Conservation (phyloP, 2,329 filamentous ascomycete genomes). For the Beauveria brongniartii region DNA sequence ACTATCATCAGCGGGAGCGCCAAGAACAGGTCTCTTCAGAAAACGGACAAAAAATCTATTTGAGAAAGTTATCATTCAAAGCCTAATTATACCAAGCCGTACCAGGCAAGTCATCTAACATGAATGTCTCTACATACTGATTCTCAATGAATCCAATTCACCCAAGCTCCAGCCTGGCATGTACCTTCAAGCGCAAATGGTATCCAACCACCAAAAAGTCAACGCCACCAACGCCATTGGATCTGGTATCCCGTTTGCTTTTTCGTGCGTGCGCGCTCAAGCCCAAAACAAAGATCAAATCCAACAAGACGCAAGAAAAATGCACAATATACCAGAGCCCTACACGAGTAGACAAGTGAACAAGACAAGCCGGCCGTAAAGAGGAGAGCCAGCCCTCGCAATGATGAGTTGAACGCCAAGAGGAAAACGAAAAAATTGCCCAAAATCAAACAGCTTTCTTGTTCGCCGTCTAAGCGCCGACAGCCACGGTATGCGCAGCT, state of each 20-base stretch:
- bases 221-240: conserved; percentile 9
- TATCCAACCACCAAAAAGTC: conserved; percentile 6
- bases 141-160: neutral
- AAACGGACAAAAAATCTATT: neutral
- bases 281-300: neutral
- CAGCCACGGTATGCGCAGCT: conserved; percentile 18
- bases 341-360: neutral
- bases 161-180: neutral
- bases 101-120: conserved; percentile 10
- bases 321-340: neutral
- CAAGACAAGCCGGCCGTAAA: neutral
- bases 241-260: neutral
- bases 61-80: conserved; percentile 6
- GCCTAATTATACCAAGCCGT: conserved; percentile 9
- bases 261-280: neutral
- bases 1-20: neutral
- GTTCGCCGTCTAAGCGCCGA: conserved; percentile 16
- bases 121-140: conserved; percentile 6
- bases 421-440: neutral
- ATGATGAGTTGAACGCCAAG: conserved; percentile 9
- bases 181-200: neutral
- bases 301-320: neutral
- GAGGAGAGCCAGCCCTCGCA: neutral
- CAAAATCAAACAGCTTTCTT: neutral
- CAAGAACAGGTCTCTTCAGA: neutral